Conservation (phyloP, 106 monocot species). For the Acanthochlamys bracteata region DNA sequence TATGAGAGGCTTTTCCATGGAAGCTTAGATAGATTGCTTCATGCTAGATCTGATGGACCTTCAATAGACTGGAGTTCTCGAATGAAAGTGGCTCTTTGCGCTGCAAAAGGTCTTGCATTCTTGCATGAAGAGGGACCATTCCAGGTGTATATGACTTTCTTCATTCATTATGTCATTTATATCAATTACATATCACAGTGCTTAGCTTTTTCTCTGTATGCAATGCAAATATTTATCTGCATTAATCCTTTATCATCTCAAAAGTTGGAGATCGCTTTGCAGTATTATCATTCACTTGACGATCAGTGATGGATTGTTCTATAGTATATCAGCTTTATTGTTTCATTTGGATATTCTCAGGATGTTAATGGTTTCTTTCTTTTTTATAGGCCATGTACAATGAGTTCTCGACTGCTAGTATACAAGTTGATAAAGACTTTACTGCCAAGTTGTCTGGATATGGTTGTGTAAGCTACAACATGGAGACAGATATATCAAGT, state of each 20-base stretch:
- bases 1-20: constrained; percentile 84
- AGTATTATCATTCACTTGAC: too few relatives aligned
- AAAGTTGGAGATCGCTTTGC: too few relatives aligned
- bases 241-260: too few relatives aligned
- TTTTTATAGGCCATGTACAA: constrained; percentile 73
- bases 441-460: constrained; percentile 91
- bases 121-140: constrained; percentile 98
- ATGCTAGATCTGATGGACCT: constrained; percentile 69
- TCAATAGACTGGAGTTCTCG: constrained; percentile 77
- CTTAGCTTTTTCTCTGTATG: too few relatives aligned
- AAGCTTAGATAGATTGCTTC: constrained; percentile 64
- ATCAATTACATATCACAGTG: too few relatives aligned
- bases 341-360: not conserved
- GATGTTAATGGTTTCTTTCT: not conserved
- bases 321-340: not conserved
- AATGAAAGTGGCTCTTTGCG: constrained; percentile 74
- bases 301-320: not conserved
- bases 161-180: too few relatives aligned
- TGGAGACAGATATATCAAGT: constrained; percentile 47
- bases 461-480: constrained; percentile 56
- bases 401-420: constrained; percentile 76
- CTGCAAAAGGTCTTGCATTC: constrained; percentile 78
- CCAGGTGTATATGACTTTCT: constrained; percentile 56
- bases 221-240: too few relatives aligned
- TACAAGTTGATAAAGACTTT: constrained; percentile 89